Percentiles rank a stretch among this genome's conserved stretches.
These are phyloP conservation scores for Candida insectorum DNA, from an alignment of 805 yeast species.

Conservation along the genomic window DNA sequence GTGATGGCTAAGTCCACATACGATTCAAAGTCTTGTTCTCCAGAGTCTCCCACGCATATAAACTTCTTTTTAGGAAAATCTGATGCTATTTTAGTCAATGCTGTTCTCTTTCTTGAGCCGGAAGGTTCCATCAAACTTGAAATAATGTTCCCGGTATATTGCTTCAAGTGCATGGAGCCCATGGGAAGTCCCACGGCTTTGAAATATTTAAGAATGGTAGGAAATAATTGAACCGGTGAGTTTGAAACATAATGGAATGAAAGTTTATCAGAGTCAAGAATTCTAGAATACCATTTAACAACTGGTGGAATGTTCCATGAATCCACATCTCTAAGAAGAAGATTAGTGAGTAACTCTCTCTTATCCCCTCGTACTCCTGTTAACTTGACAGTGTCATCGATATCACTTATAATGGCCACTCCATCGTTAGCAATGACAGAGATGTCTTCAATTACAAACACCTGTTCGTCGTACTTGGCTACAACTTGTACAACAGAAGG, in stretches of 20 bases:
- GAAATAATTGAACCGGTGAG: conserved; percentile 87
- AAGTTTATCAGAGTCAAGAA: conserved; percentile 43
- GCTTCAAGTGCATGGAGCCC: conserved; percentile 85
- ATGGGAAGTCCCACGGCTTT: conserved; percentile 56
- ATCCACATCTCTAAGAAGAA: conserved; percentile 61
- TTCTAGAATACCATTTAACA: conserved; percentile 62
- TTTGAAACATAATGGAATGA: conserved; percentile 93
- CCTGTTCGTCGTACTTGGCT: conserved; percentile 44
- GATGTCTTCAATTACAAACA: conserved; percentile 45
- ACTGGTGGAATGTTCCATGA: conserved; percentile 77
- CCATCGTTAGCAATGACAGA: conserved; percentile 46
- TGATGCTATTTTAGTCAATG: conserved; percentile 56
- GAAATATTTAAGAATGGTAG: conserved; percentile 57
- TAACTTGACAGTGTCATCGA: conserved; percentile 88
- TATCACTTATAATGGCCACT: conserved; percentile 77
- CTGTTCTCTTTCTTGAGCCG: conserved; percentile 69
- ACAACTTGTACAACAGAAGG: conserved; percentile 60
- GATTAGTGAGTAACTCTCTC: conserved; percentile 74
- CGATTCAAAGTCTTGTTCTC: conserved; percentile 93
- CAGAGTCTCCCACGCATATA: conserved; percentile 89
- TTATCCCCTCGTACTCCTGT: conserved; percentile 92
- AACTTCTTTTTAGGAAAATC: conserved; percentile 81
- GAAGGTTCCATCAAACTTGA: conserved; percentile 85
- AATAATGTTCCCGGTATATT: conserved; percentile 78
- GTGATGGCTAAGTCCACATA: conserved; percentile 64